Evolutionary conservation across 208 protist species (phyloP), one percentile per base, ranked within the genome.

Genomic region (Leishmania gerbilli): DNA sequence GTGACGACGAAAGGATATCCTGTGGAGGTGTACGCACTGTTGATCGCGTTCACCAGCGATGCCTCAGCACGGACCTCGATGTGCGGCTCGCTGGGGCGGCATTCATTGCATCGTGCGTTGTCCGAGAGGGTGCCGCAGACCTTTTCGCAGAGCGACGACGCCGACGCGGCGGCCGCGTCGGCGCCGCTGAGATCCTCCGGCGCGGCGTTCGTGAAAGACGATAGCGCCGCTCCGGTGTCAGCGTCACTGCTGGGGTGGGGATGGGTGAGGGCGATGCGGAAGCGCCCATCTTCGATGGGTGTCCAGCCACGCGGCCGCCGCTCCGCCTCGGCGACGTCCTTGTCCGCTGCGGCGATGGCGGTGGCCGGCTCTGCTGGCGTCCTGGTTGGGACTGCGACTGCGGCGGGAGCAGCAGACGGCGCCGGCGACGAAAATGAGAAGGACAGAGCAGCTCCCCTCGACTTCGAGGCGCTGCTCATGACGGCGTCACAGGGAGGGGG

Each of bases 1-100:
- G 84, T 86, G 27, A 86, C 76, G 53, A 91, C 83, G n/a, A 87
- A 90, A 1, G 92, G 94, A 56, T 96, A 97, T 2, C 94, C 92
- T 53, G 79, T 91, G 1, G 90, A 92, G 17, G 90, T 92, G 87
- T 97, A 94, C 37, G 94, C 94, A 71, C 87, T 89, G 74, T 85
- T 89, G 76, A 97, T 89, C 0, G 91, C 85, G 81, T 97, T 97
- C 31, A 91, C 89, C 45, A 94, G 49, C 24, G 88, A 90, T 34
- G 82, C 85, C 82, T 92, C 84, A 40, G 83, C 75, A 8, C 49
- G 56, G 27, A 93, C 77, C 74, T 93, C 84, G 40, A 97, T 71
- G 65, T 77, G 87, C 68, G 88, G 88, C 78, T 86, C 85, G 6
- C 58, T 78, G 27, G 79, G 71, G 34, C 31, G 5, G 76, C 86